Conservation (phyloP, 2,329 filamentous ascomycete genomes). For the Penicillium sp. region DNA sequence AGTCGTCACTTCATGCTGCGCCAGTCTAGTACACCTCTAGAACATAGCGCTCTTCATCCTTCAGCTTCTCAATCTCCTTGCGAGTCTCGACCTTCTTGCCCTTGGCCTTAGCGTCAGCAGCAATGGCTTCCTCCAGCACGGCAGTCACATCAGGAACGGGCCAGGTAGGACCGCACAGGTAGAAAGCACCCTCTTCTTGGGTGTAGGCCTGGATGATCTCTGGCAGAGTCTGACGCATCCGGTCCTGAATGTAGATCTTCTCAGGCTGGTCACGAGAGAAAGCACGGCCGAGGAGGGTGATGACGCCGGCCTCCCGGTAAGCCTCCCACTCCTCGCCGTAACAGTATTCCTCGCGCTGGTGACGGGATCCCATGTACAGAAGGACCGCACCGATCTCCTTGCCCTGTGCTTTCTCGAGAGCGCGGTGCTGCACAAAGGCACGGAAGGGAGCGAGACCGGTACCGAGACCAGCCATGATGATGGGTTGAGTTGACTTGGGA, state of each 20-base stretch:
- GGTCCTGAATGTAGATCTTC: slow-evolving; percentile 99
- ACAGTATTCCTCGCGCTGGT: slow-evolving; percentile 97
- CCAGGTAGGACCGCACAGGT: slow-evolving; percentile 97
- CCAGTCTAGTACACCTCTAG: slow-evolving; percentile 79
- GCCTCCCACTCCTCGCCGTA: slow-evolving; percentile 99
- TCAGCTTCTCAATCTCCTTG: slow-evolving; percentile 94
- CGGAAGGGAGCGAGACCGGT: slow-evolving; percentile 98
- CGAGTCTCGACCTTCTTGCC: slow-evolving; percentile 73
- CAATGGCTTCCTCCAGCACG: slow-evolving; percentile 88
- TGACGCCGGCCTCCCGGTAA: slow-evolving; percentile 89
- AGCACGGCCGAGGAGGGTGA: slow-evolving; percentile 85
- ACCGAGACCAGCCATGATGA: slow-evolving; percentile 99
- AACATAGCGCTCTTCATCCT: slow-evolving; percentile 91
- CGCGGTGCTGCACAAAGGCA: slow-evolving; percentile 95
- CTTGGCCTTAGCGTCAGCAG: slow-evolving; percentile 60
- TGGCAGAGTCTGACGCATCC: slow-evolving; percentile 80
- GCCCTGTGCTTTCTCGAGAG: slow-evolving; percentile 95
- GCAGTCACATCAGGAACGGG: slow-evolving; percentile 94
- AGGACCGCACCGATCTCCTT: slow-evolving; percentile 90
- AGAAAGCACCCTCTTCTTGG: slow-evolving; percentile 82
- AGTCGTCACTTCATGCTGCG: slow-evolving; percentile 15
- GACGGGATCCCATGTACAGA: slow-evolving; percentile 91
- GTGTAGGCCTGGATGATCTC: slow-evolving; percentile 85
- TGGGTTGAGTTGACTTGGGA: slow-evolving; percentile 72
- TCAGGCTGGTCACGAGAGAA: slow-evolving; percentile 95